Base-by-base conservation (phyloP, 23 red algal genomes). In the Cyanidium caldarium region DNA sequence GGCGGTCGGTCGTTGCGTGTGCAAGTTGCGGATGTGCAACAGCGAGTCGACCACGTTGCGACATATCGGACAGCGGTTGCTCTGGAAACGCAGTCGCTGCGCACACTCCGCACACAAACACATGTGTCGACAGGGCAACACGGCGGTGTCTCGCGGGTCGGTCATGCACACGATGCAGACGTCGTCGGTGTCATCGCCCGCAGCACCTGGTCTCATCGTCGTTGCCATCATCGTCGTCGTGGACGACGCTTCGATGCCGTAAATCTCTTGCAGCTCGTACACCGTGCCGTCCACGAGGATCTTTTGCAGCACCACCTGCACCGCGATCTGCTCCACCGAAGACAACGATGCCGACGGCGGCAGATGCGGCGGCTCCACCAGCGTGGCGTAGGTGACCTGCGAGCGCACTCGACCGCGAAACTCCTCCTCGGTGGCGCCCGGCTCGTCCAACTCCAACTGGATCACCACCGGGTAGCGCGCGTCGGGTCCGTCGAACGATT, bases 71-170 rank as follows among this genome's bases (percentile, higher is more conserved):
- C 75, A 79, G n/a, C 67, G 42, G 61, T 79, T 66, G 30, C 44
- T 46, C 37, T 45, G 75, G 7, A 65, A 17, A 3, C 58, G 56
- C 31, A 67, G 29, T 20, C 37, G 19, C 34, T 65, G 65, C 13
- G 80, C 76, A 67, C 87, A 94, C 25, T 94, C 87, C 12, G 71
- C 87, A 35, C 87, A 94, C 39, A 94, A 57, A 68, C 87, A 94
- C 28, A 94, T 51, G 65, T 94, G 87, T 43, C 83, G 82, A 66
- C 87, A 94, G 13, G 87, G 87, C 43, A 78, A 57, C 70, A 94
- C 77, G 10, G 76, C 66, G 15, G 69, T 76, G 15, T 78, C 83
- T 37, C 80, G 67, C 66, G 72, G 71, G 23, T 94, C 82, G 7
- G 82, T 77, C 58, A 94, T 58, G 74, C 87, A 94, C n/a, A 85